These are phyloP conservation scores for Stipa capillata DNA, from an alignment of 176 grass and related monocot genomes.

Conservation along the genomic window DNA sequence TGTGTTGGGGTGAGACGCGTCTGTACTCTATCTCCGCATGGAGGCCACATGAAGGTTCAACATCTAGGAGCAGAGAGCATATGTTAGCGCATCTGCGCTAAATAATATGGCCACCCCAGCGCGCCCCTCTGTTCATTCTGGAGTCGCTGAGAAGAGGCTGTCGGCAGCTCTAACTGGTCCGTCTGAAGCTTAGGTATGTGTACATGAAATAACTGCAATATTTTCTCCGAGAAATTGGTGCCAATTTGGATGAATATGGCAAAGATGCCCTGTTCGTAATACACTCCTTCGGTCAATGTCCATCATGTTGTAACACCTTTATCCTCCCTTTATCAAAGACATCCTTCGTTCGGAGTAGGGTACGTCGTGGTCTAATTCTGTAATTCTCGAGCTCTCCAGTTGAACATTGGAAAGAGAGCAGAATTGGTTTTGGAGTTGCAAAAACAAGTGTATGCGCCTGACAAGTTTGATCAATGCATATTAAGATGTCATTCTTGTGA, in stretches of 20 bases:
- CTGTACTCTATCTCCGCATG: conserved; percentile 42
- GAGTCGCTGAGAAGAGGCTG: neutral
- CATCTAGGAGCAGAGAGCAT: too few species aligned
- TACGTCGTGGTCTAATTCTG: neutral
- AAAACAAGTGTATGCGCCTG: neutral
- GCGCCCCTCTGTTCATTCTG: neutral
- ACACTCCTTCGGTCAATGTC: neutral
- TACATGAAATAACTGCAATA: neutral
- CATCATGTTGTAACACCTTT: too few species aligned
- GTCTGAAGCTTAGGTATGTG: neutral
- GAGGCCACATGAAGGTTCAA: too few species aligned
- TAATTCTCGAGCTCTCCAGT: neutral
- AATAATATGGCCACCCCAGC: neutral
- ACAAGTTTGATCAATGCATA: neutral
- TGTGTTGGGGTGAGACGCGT: conserved; percentile 26
- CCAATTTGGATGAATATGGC: neutral
- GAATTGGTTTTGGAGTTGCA: too few species aligned
- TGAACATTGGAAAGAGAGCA: neutral
- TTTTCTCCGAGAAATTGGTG: neutral
- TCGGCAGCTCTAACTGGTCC: neutral
- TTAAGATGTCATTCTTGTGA: neutral
- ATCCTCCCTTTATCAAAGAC: too few species aligned
- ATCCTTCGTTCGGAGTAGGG: neutral
- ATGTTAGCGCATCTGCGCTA: too few species aligned
- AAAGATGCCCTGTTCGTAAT: neutral